phyloP scores from a whole-genome alignment of 805 yeast species.

The Candida awuae region DNA sequence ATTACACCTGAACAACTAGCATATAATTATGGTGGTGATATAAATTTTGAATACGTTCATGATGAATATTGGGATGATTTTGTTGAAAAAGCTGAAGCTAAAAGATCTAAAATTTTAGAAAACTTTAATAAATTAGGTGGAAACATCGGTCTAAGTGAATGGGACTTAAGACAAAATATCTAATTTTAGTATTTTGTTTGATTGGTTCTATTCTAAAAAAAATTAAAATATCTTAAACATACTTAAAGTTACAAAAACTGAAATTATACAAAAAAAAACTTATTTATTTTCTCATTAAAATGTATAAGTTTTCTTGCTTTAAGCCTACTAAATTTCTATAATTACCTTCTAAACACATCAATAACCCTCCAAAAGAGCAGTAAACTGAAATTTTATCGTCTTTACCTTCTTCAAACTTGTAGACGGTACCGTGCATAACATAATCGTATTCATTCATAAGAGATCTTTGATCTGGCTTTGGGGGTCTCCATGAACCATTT shows the following conservation, averaged over 20 bases:
- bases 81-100: constrained; percentile 48
- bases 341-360: constrained; percentile 90
- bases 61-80: constrained; percentile 73
- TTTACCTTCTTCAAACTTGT: constrained; percentile 84
- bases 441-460: constrained; percentile 96
- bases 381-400: constrained; percentile 73
- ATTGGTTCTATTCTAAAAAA: too few species aligned
- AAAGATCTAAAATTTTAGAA: constrained; percentile 49
- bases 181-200: too few species aligned
- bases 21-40: constrained; percentile 72
- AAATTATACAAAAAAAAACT: background rate
- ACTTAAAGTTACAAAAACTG: too few species aligned
- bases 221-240: too few species aligned
- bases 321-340: constrained; percentile 81
- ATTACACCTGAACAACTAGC: constrained; percentile 80
- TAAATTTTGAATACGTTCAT: constrained; percentile 80
- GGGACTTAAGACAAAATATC: constrained; percentile 53
- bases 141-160: constrained; percentile 72
- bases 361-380: constrained; percentile 91
- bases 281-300: constrained; percentile 62
- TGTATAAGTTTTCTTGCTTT: constrained; percentile 90
- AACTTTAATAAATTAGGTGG: constrained; percentile 70
- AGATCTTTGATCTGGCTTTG: constrained; percentile 73
- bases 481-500: constrained; percentile 71
- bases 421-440: constrained; percentile 96